A percentile compares a stretch with the other conserved stretches of the same genome.
Conservation (phyloP, 2,329 filamentous ascomycete genomes). For the Colletotrichum limetticola region DNA sequence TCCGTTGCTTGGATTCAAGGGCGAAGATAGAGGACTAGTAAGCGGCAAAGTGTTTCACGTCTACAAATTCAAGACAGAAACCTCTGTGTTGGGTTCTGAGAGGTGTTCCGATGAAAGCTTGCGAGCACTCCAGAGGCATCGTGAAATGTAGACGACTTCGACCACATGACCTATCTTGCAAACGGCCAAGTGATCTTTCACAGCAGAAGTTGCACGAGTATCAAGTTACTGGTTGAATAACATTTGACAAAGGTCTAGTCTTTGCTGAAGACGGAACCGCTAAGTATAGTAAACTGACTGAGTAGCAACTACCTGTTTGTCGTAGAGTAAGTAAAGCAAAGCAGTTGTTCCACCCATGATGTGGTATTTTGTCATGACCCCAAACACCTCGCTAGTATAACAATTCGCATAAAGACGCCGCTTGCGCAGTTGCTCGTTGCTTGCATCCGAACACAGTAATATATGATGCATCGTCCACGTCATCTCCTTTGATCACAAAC, state of each 20-base stretch:
- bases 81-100: neutral
- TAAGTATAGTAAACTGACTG: neutral
- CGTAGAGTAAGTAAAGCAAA: neutral
- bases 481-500: neutral
- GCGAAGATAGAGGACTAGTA: neutral
- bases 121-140: neutral
- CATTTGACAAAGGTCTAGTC: neutral
- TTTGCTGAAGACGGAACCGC: neutral
- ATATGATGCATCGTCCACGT: neutral
- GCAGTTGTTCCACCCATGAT: neutral
- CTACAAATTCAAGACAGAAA: neutral
- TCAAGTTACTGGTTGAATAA: neutral
- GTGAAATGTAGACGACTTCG: neutral
- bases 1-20: neutral
- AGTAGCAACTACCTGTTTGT: neutral
- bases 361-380: neutral
- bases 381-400: slow-evolving; percentile 10
- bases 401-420: neutral
- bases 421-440: neutral
- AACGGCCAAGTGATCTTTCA: neutral
- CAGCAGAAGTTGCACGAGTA: neutral
- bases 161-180: neutral
- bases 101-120: neutral
- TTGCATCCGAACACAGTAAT: neutral
- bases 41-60: neutral